Evolutionary conservation across 2,329 filamentous ascomycete species (phyloP).

Genomic region (Achaetomium macrosporum): DNA sequence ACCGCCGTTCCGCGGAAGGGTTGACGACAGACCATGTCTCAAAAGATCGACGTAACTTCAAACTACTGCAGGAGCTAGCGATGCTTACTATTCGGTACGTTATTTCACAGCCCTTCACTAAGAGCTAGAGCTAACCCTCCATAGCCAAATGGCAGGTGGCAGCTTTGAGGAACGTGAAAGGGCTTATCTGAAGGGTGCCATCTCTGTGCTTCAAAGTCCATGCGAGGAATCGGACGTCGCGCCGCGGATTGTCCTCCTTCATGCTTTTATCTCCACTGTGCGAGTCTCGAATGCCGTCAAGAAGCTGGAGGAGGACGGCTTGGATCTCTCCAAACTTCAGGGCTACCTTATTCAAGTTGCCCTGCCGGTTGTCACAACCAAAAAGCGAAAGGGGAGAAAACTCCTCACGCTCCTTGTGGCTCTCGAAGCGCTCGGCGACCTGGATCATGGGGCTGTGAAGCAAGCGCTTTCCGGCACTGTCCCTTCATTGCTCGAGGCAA

Average conservation of each 20-base stretch:
- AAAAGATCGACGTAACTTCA: conserved; percentile 17
- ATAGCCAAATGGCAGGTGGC: conserved; percentile 38
- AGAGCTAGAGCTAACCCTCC: conserved; percentile 10
- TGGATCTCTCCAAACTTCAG: conserved; percentile 12
- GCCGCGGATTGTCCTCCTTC: conserved; percentile 16
- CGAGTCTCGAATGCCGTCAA: conserved; percentile 12
- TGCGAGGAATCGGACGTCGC: conserved; percentile 13
- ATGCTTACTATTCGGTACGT: conserved; percentile 22
- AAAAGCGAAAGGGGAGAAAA: conserved; percentile 12
- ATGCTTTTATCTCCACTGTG: conserved; percentile 15
- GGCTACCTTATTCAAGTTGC: conserved; percentile 11
- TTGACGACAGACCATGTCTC: conserved; percentile 7
- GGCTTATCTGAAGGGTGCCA: conserved; percentile 27
- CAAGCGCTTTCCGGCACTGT: conserved; percentile 7
- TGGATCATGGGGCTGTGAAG: conserved; percentile 18
- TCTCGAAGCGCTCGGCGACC: conserved; percentile 22
- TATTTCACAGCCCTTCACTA: not conserved
- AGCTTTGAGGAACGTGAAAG: conserved; percentile 39
- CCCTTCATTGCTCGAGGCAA: conserved; percentile 17
- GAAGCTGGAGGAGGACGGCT: conserved; percentile 12
- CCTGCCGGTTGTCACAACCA: conserved; percentile 2
- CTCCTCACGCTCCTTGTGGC: conserved; percentile 21
- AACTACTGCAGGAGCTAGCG: conserved; percentile 19
- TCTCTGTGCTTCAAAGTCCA: conserved; percentile 21
- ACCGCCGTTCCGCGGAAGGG: conserved; percentile 10